Evolutionary conservation across 2,329 filamentous ascomycete genomes (phyloP).

Genomic region (Ambrosiella xylebori): DNA sequence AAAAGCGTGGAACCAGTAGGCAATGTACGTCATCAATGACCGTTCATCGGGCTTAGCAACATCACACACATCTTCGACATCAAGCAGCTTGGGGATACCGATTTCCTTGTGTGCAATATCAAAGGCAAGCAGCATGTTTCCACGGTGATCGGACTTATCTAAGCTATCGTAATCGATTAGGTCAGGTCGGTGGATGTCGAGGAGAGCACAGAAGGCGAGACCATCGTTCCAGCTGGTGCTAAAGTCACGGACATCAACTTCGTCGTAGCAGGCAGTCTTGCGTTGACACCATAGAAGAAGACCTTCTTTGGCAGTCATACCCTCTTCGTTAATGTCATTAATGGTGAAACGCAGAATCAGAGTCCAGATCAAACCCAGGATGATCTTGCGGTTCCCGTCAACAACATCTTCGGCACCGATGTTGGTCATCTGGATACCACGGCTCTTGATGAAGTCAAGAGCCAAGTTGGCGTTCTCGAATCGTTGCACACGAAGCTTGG

Average conservation of each 20-base stretch:
- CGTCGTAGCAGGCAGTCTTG: constrained; percentile 96
- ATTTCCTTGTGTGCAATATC: constrained; percentile 94
- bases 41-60: constrained; percentile 91
- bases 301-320: constrained; percentile 93
- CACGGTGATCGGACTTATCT: constrained; percentile 83
- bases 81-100: constrained; percentile 84
- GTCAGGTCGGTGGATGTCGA: constrained; percentile 94
- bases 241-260: constrained; percentile 90
- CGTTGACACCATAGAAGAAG: constrained; percentile 92
- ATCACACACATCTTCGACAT: constrained; percentile 96
- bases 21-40: constrained; percentile 97
- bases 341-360: constrained; percentile 96
- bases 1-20: constrained; percentile 99
- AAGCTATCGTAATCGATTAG: constrained; percentile 91
- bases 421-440: constrained; percentile 93
- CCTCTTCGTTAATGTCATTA: constrained; percentile 95
- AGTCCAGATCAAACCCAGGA: constrained; percentile 93
- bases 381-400: constrained; percentile 94
- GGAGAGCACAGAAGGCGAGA: constrained; percentile 82
- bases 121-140: constrained; percentile 96
- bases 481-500: constrained; percentile 85
- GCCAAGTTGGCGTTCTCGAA: constrained; percentile 98
- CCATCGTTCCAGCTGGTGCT: constrained; percentile 95
- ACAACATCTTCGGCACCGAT: constrained; percentile 97
- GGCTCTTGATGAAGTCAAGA: constrained; percentile 77